A percentile compares a stretch with the other conserved stretches of the same genome.
These are phyloP conservation scores for Aphanocladium album DNA, from an alignment of 2,329 filamentous ascomycete genomes.

Conservation along the genomic window DNA sequence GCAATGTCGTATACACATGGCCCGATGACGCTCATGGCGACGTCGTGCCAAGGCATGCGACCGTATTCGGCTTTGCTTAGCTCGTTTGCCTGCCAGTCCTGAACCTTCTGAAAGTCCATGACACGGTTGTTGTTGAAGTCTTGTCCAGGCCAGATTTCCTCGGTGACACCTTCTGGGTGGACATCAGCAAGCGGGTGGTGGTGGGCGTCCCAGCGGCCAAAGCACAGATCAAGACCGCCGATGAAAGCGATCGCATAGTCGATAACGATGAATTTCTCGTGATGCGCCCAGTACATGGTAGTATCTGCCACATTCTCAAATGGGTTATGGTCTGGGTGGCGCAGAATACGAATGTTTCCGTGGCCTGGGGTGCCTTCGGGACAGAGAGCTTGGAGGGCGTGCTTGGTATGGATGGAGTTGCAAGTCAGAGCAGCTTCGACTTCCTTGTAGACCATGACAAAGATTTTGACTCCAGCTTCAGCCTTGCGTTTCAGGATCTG, in stretches of 20 bases:
- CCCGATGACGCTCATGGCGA: slow-evolving; percentile 85
- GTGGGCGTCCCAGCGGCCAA: slow-evolving; percentile 86
- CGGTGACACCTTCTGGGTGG: slow-evolving; percentile 73
- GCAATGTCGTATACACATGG: slow-evolving; percentile 90
- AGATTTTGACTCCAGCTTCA: slow-evolving; percentile 91
- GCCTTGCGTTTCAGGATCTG: slow-evolving; percentile 81
- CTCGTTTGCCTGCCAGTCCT: slow-evolving; percentile 91
- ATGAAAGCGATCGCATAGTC: slow-evolving; percentile 91
- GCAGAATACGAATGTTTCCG: slow-evolving; percentile 83
- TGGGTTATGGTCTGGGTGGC: slow-evolving; percentile 92
- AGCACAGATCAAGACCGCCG: slow-evolving; percentile 90
- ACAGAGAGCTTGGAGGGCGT: slow-evolving; percentile 72
- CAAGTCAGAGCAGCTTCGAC: slow-evolving; percentile 77
- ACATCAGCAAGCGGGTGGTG: slow-evolving; percentile 84
- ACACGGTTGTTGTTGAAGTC: slow-evolving; percentile 98
- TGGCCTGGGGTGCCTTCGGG: slow-evolving; percentile 75
- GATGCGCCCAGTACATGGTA: slow-evolving; percentile 97
- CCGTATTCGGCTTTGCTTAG: slow-evolving; percentile 86
- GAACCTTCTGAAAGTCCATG: slow-evolving; percentile 88
- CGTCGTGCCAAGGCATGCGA: slow-evolving; percentile 98
- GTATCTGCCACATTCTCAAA: slow-evolving; percentile 91
- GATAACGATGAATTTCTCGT: slow-evolving; percentile 95
- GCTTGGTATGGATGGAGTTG: slow-evolving; percentile 90
- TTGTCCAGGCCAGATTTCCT: slow-evolving; percentile 90
- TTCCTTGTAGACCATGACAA: slow-evolving; percentile 88